A percentile compares a stretch with the other conserved stretches of the same genome.
Conservation (phyloP, 1,284 basidiomycete genomes). For the Fomitopsis betulina region DNA sequence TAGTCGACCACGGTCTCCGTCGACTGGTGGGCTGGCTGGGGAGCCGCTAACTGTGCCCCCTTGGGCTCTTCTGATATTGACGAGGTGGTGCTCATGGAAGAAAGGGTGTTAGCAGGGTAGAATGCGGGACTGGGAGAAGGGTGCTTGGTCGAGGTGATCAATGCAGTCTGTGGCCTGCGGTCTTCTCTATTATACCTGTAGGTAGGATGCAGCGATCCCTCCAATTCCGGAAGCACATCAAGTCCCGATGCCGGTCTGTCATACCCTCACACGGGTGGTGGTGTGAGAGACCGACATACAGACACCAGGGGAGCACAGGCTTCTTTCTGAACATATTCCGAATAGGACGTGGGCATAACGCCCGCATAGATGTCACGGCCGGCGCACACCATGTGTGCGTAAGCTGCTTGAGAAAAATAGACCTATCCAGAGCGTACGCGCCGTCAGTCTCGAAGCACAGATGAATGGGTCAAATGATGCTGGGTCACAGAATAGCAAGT, state of each 20-base stretch:
- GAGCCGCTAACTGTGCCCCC: background rate
- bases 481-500: background rate
- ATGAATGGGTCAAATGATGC: background rate
- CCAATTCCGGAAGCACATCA: background rate
- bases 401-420: background rate
- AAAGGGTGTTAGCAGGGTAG: background rate
- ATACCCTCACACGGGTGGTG: background rate
- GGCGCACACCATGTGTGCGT: background rate
- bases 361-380: background rate
- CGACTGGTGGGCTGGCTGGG: constrained; percentile 4
- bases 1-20: constrained; percentile 5
- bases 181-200: background rate
- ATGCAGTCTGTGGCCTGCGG: background rate
- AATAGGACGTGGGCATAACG: background rate
- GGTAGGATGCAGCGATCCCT: background rate
- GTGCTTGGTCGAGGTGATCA: background rate
- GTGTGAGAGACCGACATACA: background rate
- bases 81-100: background rate
- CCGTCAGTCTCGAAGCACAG: background rate
- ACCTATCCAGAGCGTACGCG: background rate
- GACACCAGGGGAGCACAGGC: background rate
- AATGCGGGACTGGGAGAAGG: background rate
- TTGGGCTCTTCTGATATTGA: background rate
- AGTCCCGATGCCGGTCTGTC: background rate
- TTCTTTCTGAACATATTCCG: background rate